Evolutionary conservation across 2,329 filamentous ascomycete species (phyloP).

Genomic region (Ophiostoma triangulosporum): DNA sequence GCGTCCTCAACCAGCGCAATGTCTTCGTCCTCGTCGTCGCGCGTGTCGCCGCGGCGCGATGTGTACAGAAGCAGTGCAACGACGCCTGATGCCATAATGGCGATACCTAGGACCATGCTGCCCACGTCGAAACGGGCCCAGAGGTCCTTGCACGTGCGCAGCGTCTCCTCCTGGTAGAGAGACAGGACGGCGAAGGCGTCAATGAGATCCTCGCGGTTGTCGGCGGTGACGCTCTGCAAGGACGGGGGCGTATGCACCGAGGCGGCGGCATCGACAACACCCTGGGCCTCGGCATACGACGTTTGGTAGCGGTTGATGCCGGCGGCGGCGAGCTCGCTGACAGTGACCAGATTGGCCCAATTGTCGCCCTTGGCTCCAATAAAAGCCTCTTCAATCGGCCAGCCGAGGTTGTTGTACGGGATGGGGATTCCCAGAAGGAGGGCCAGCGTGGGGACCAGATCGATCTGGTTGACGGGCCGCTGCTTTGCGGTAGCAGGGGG

Average conservation of each 20-base stretch:
- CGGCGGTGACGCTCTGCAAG: conserved; percentile 26
- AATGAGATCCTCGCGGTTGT: conserved; percentile 11
- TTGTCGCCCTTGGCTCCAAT: conserved; percentile 53
- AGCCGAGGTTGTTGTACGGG: conserved; percentile 89
- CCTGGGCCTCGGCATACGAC: conserved; percentile 63
- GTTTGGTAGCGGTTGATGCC: conserved; percentile 83
- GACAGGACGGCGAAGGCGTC: conserved; percentile 45
- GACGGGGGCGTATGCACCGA: conserved; percentile 34
- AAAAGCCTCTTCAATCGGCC: conserved; percentile 90
- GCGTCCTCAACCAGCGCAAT: conserved; percentile 33
- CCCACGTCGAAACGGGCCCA: conserved; percentile 88
- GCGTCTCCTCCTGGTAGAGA: conserved; percentile 63
- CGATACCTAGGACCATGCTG: conserved; percentile 71
- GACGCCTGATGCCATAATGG: conserved; percentile 55
- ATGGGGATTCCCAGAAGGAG: conserved; percentile 83
- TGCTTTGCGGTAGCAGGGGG: conserved; percentile 63
- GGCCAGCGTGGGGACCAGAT: conserved; percentile 83
- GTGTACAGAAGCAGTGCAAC: conserved; percentile 61
- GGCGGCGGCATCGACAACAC: conserved; percentile 47
- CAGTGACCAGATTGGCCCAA: conserved; percentile 64
- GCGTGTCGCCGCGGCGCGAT: conserved; percentile 40
- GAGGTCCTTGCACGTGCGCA: conserved; percentile 65
- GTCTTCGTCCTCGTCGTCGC: conserved; percentile 12
- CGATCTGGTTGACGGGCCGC: conserved; percentile 71
- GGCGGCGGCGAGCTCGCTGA: conserved; percentile 64